Percentiles rank a stretch among this genome's conserved stretches.
phyloP scores from a whole-genome alignment of 1,284 basidiomycete genomes.

The Heterobasidion annosum region DNA sequence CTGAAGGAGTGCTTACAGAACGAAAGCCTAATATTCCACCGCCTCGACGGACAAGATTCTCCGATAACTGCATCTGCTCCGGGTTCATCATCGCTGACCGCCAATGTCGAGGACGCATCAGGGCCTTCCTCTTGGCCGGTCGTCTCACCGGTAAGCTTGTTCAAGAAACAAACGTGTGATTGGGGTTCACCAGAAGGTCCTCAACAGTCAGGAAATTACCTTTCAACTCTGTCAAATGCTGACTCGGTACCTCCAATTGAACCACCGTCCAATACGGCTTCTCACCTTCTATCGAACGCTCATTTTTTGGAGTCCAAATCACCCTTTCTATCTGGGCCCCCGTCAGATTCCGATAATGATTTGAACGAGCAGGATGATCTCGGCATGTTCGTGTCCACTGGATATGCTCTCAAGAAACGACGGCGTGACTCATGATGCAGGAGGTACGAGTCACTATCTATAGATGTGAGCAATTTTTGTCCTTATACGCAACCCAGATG shows the following conservation, averaged over 20 bases:
- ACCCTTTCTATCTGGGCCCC: not conserved
- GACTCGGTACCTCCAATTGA: no score
- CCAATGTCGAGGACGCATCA: not conserved
- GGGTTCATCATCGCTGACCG: not conserved
- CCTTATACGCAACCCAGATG: no score
- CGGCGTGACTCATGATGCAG: not conserved
- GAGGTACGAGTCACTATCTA: no score
- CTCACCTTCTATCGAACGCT: no score
- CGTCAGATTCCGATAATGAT: not conserved
- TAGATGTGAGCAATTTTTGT: no score
- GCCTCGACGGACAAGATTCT: not conserved
- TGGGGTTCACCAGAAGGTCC: no score
- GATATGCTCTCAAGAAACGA: not conserved
- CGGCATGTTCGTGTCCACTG: not conserved
- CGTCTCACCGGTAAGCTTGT: no score
- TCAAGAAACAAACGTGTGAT: no score
- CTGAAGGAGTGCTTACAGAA: conserved; percentile 38
- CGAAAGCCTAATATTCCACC: conserved; percentile 35
- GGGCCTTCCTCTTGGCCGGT: not conserved
- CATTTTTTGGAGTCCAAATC: no score
- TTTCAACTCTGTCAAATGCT: no score
- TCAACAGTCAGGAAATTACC: no score
- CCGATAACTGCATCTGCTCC: not conserved
- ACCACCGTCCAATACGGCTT: no score
- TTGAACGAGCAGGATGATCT: not conserved